Percentiles rank a stretch among this genome's conserved stretches.
phyloP scores from a whole-genome alignment of 306 rosid species.

The Canavalia ensiformis region DNA sequence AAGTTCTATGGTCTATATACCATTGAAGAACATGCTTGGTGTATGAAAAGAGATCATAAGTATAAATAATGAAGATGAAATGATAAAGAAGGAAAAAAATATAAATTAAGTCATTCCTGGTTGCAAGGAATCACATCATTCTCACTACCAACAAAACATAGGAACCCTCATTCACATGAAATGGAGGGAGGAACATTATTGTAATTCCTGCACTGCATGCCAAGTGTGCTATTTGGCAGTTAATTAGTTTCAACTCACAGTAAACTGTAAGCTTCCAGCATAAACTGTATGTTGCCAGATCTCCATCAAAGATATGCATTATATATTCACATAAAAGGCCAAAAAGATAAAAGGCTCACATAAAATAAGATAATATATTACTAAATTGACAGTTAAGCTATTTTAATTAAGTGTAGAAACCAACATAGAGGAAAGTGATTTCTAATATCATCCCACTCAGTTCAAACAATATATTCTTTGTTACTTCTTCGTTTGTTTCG shows the following conservation, averaged over 20 bases:
- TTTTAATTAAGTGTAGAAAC: not conserved
- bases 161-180: not conserved
- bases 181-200: constrained; percentile 19
- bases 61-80: constrained; percentile 15
- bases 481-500: constrained; percentile 13
- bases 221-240: constrained; percentile 17
- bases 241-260: constrained; percentile 2
- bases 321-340: not conserved
- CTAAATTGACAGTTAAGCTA: constrained; percentile 22
- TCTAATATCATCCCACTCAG: constrained; percentile 23
- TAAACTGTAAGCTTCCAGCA: constrained; percentile 25
- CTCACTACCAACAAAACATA: constrained; percentile 32
- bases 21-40: not conserved
- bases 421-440: constrained; percentile 23
- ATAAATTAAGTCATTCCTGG: not conserved
- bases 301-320: constrained; percentile 26
- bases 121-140: constrained; percentile 23
- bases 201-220: constrained; percentile 1
- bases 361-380: constrained; percentile 1
- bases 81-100: not conserved
- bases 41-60: not conserved
- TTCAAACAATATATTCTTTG: constrained; percentile 9
- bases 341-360: not conserved
- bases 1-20: not conserved
- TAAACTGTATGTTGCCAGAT: constrained; percentile 31